Conservation (phyloP, 805 yeast species). For the Pichia deserticola region DNA sequence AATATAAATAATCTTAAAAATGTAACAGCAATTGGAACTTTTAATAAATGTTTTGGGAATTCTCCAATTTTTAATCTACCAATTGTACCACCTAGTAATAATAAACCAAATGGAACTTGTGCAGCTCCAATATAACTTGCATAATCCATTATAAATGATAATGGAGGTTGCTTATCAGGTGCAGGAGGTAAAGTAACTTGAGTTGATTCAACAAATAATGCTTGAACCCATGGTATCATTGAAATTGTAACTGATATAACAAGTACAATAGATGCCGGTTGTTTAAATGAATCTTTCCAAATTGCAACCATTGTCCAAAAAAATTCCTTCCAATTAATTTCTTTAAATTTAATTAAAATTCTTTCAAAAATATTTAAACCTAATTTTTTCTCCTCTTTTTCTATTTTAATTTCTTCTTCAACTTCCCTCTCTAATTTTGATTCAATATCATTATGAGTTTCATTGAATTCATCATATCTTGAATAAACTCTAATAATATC, state of each 20-base stretch:
- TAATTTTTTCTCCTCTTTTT: neutral
- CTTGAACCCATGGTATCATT: conserved; percentile 83
- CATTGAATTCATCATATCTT: conserved; percentile 30
- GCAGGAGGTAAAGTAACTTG: conserved; percentile 55
- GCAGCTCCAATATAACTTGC: conserved; percentile 78
- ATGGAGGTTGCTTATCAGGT: conserved; percentile 78
- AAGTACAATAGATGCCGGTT: conserved; percentile 72
- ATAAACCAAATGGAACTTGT: conserved; percentile 78
- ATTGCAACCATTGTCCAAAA: conserved; percentile 6
- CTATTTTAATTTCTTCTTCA: conserved; percentile 9
- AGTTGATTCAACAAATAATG: conserved; percentile 50
- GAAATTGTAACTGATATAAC: conserved; percentile 57
- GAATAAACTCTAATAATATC: conserved; percentile 49
- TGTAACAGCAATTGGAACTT: conserved; percentile 52
- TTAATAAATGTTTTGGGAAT: conserved; percentile 67
- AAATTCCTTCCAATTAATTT: conserved; percentile 6
- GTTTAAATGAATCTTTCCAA: conserved; percentile 39
- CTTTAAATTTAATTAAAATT: neutral
- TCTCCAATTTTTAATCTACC: conserved; percentile 57
- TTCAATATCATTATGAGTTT: neutral
- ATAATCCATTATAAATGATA: conserved; percentile 79
- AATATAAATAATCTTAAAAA: conserved; percentile 53
- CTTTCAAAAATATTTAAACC: neutral
- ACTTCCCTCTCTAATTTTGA: neutral
- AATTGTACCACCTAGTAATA: conserved; percentile 80